Base-by-base conservation (phyloP, 2,329 filamentous ascomycete genomes). In the Calonectria leucothoes region DNA sequence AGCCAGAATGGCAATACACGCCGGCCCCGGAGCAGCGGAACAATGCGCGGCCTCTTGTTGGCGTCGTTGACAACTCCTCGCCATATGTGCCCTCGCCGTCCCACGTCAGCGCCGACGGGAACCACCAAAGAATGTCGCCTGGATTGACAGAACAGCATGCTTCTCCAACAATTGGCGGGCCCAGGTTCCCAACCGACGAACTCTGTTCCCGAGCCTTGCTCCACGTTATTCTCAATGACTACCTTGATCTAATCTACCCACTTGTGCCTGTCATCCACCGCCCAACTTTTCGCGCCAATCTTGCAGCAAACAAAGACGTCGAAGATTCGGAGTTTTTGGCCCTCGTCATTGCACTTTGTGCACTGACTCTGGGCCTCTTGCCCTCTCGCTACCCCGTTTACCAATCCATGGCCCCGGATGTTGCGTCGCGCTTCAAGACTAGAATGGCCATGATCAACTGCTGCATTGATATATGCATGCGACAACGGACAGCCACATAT, bases 311-410 rank as follows among this genome's bases (percentile, higher is more conserved):
- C 29, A 74, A 74, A 17, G 81, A 82, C 15, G 35, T 79, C 8
- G 49, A 76, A 6, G 80, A 81, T 66, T 61, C 72, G 0, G 79
- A 81, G 10, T 82, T 82, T 33, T 72, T 80, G 12, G 74, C 75
- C 4, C 69, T 82, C 33, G 68, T 81, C 4, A 63, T 82, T n/a
- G 76, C 79, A 14, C 69, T 82, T 5, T 74, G 72, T 27, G 78
- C 79, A 0, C 45, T 82, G 5, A 79, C 80, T 0, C 71, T 82
- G 2, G 81, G 80, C 0, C 75, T 82, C 0, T 51, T 82, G 10
- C 81, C 79, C 1, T 82, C 81, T 2, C 74, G 79, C 4, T 81
- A 81, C 45, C 66, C 71, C n/a, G 65, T 45, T 35, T 82, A 82
- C 33, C 75, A 75, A 5, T 74, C 77, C 48, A 71, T 79, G 52